These are phyloP conservation scores for Vigna nakashimae DNA, from an alignment of 306 rosid genomes.

Conservation along the genomic window DNA sequence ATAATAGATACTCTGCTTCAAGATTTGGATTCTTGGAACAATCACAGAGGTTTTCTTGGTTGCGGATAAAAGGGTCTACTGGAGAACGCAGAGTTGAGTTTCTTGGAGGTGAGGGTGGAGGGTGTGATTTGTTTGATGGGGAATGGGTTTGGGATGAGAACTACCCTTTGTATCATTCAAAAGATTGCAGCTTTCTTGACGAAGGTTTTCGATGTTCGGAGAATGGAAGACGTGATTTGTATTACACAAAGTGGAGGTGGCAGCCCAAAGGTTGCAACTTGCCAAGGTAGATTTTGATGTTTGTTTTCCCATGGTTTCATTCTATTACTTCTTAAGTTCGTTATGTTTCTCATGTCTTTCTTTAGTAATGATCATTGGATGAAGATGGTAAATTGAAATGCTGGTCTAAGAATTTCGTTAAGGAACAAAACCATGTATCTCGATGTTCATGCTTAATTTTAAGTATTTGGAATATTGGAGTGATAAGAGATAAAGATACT, in stretches of 20 bases:
- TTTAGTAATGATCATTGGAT: not conserved
- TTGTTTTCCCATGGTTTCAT: slow-evolving; percentile 1
- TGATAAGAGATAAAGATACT: not conserved
- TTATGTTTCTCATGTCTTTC: slow-evolving; percentile 23
- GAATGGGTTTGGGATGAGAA: slow-evolving; percentile 92
- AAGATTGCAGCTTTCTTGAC: slow-evolving; percentile 72
- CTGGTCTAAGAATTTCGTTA: not conserved
- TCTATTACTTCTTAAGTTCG: not conserved
- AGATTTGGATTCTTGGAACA: slow-evolving; percentile 57
- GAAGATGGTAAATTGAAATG: slow-evolving; percentile 9
- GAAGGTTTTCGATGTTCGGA: slow-evolving; percentile 84
- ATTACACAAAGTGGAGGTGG: slow-evolving; percentile 96
- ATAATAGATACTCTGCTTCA: slow-evolving; percentile 50
- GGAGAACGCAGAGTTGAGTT: slow-evolving; percentile 60
- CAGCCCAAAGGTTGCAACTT: slow-evolving; percentile 82
- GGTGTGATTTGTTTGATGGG: slow-evolving; percentile 82
- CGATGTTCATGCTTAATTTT: slow-evolving; percentile 4
- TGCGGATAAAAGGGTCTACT: slow-evolving; percentile 50
- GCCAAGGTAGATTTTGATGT: slow-evolving; percentile 64
- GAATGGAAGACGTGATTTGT: slow-evolving; percentile 90
- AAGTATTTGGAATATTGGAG: slow-evolving; percentile 8
- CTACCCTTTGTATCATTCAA: slow-evolving; percentile 76
- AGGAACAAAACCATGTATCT: not conserved
- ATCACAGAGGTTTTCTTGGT: slow-evolving; percentile 61
- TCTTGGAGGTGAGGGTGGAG: slow-evolving; percentile 56